A percentile compares a stretch with the other conserved stretches of the same genome.
Evolutionary conservation across 2,329 filamentous ascomycete genomes (phyloP).

Genomic region (Sphaerostilbella broomeana): DNA sequence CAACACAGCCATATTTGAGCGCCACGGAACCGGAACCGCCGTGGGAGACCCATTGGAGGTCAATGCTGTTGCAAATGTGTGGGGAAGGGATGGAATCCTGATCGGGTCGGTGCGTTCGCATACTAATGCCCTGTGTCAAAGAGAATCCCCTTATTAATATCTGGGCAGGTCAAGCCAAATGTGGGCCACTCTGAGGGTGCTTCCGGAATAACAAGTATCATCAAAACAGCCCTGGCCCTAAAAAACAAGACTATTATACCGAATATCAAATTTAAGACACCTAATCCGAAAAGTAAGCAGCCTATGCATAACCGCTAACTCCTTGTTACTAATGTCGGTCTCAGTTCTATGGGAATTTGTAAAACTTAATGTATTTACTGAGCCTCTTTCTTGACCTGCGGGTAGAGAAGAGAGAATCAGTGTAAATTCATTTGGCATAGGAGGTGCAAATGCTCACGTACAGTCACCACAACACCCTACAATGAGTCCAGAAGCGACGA

Average conservation of each 20-base stretch:
- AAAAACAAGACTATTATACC: slow-evolving; percentile 23
- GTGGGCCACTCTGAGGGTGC: slow-evolving; percentile 27
- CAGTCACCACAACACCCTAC: slow-evolving; percentile 4
- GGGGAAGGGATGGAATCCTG: neutral
- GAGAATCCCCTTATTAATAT: too few species aligned
- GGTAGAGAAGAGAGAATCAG: slow-evolving; percentile 18
- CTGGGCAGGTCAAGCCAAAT: too few species aligned
- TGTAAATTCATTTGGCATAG: slow-evolving; percentile 31
- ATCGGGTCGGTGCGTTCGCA: neutral
- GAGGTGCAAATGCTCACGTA: slow-evolving; percentile 30
- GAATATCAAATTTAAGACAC: slow-evolving; percentile 21
- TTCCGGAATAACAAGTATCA: slow-evolving; percentile 23
- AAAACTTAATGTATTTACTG: slow-evolving; percentile 18
- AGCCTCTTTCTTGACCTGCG: slow-evolving; percentile 18
- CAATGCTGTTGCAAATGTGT: slow-evolving; percentile 19
- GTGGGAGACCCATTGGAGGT: slow-evolving; percentile 49
- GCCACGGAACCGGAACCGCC: slow-evolving; percentile 47
- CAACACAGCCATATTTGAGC: slow-evolving; percentile 30
- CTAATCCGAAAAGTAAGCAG: slow-evolving; percentile 20
- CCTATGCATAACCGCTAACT: too few species aligned
- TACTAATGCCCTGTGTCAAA: too few species aligned
- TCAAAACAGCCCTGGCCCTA: slow-evolving; percentile 26
- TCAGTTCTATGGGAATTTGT: slow-evolving; percentile 16
- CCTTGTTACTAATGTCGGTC: neutral
- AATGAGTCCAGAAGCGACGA: too few species aligned